phyloP scores from a whole-genome alignment of 192 early-diverging fungal species.

The Rhizoclosmatium sp. region DNA sequence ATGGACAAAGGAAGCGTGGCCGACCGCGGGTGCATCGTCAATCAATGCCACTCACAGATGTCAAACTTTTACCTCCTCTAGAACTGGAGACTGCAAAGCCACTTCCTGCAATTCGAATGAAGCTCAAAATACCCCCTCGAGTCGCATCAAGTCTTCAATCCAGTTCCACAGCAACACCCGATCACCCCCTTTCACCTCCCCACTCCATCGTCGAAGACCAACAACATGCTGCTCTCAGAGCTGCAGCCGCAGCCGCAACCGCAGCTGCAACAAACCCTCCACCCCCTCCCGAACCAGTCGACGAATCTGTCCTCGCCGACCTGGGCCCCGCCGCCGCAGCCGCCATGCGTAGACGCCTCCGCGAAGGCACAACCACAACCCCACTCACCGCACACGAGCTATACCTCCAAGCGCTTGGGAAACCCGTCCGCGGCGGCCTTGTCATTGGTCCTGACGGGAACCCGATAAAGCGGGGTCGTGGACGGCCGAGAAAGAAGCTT shows the following conservation, averaged over 20 bases:
- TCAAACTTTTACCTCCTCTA: constrained; percentile 12
- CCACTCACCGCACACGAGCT: background rate
- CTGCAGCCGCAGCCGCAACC: background rate
- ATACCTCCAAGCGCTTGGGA: background rate
- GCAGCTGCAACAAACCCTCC: background rate
- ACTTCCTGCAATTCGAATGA: constrained; percentile 10
- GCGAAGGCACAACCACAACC: background rate
- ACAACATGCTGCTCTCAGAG: background rate
- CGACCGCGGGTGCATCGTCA: constrained; percentile 26
- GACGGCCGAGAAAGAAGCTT: constrained; percentile 5
- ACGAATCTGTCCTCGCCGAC: constrained; percentile 78
- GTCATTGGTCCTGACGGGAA: constrained; percentile 15
- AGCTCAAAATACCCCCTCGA: background rate
- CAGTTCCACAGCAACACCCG: background rate
- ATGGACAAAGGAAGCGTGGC: constrained; percentile 8
- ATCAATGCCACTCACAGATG: constrained; percentile 14
- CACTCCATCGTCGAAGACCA: constrained; percentile 71
- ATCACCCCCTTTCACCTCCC: constrained; percentile 8
- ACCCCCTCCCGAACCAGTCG: constrained; percentile 50
- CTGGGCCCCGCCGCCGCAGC: constrained; percentile 16
- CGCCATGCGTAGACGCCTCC: constrained; percentile 17
- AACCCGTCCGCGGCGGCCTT: background rate
- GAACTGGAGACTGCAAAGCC: background rate
- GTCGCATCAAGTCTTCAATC: background rate
- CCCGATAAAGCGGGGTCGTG: constrained; percentile 17